Percentiles rank a stretch among this genome's conserved stretches.
phyloP scores from a whole-genome alignment of 176 grass and related monocot species.

The Musa beccarii region DNA sequence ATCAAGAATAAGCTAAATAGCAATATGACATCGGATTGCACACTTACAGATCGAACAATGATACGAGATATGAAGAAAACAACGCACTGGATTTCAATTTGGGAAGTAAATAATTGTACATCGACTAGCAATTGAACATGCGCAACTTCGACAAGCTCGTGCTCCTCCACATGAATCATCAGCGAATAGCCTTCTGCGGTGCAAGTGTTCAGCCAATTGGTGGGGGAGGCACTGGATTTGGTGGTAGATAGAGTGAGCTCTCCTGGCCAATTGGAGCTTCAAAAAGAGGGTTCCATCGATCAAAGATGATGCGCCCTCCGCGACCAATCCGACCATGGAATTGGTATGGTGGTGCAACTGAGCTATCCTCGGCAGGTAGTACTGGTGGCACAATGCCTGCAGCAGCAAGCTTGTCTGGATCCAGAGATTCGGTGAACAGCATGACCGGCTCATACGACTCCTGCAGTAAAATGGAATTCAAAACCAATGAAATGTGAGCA shows the following conservation, averaged over 20 bases:
- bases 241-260: constrained; percentile 24
- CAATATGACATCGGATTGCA: neutral
- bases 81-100: neutral
- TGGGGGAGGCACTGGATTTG: constrained; percentile 29
- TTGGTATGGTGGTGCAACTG: constrained; percentile 31
- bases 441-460: constrained; percentile 74
- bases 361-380: constrained; percentile 43
- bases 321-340: constrained; percentile 77
- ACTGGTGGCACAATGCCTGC: constrained; percentile 49
- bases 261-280: constrained; percentile 51
- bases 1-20: no score
- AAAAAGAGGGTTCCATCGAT: constrained; percentile 63
- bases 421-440: constrained; percentile 65
- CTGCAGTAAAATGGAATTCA: constrained; percentile 21
- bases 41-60: neutral
- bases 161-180: neutral
- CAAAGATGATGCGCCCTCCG: constrained; percentile 90
- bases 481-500: no score
- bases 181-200: neutral
- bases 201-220: constrained; percentile 33
- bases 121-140: neutral
- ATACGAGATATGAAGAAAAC: neutral
- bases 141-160: neutral
- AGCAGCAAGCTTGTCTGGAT: constrained; percentile 57
- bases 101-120: neutral